A percentile compares a stretch with the other conserved stretches of the same genome.
Evolutionary conservation across 306 rosid species (phyloP).

Genomic region (Cucurbita argyrosperma): DNA sequence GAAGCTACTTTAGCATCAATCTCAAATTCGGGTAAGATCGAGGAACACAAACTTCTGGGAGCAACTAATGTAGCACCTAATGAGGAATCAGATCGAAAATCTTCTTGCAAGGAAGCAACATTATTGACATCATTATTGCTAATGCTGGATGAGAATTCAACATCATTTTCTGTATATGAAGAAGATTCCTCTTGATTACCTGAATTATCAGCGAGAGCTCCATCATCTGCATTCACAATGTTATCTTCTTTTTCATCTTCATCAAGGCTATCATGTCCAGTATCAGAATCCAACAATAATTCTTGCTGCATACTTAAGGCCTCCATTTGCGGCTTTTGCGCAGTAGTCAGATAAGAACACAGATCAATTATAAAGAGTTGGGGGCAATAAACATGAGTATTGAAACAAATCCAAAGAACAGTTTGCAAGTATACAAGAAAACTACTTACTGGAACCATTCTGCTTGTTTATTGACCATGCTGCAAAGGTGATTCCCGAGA

Average conservation of each 20-base stretch:
- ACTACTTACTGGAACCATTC: conserved; percentile 41
- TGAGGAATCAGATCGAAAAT: conserved; percentile 21
- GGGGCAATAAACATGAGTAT: not conserved
- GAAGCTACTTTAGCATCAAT: conserved; percentile 30
- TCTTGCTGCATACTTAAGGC: conserved; percentile 65
- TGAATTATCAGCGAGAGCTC: conserved; percentile 27
- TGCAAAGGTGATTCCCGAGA: conserved; percentile 53
- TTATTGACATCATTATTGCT: conserved; percentile 26
- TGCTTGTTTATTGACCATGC: conserved; percentile 51
- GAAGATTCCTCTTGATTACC: conserved; percentile 29
- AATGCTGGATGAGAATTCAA: conserved; percentile 22
- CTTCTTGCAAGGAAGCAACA: conserved; percentile 31
- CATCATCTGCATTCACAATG: conserved; percentile 20
- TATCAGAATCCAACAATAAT: conserved; percentile 38
- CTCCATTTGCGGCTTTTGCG: conserved; percentile 37
- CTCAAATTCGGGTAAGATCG: conserved; percentile 31
- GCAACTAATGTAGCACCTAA: conserved; percentile 25
- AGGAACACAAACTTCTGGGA: conserved; percentile 15
- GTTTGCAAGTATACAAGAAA: not conserved
- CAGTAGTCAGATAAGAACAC: not conserved
- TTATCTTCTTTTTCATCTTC: conserved; percentile 18
- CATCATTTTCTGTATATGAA: conserved; percentile 40
- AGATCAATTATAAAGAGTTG: not conserved
- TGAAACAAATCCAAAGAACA: not conserved
- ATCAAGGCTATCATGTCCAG: conserved; percentile 11